Percentiles rank a stretch among this genome's conserved stretches.
Evolutionary conservation across 169 alveolate species (phyloP).

Genomic region (Cryptosporidium canis): DNA sequence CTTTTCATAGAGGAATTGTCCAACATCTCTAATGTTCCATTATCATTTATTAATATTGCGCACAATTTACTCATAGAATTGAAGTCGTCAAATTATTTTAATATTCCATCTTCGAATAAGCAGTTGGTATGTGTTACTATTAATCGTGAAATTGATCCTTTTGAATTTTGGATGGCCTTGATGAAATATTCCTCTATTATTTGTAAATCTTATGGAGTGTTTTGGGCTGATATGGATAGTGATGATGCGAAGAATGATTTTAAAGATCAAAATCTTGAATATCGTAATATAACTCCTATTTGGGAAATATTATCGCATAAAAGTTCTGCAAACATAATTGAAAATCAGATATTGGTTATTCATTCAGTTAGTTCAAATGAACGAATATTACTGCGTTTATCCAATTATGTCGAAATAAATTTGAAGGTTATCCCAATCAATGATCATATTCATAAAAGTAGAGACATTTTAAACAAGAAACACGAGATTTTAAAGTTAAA

Average conservation of each 20-base stretch:
- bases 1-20: background rate
- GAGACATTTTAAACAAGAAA: background rate
- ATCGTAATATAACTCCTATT: background rate
- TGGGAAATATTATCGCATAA: constrained; percentile 5
- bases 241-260: background rate
- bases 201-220: background rate
- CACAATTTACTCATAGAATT: background rate
- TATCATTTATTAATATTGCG: background rate
- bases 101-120: background rate
- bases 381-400: background rate
- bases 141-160: constrained; percentile 21
- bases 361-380: background rate
- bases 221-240: background rate
- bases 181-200: constrained; percentile 7
- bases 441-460: background rate
- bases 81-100: background rate
- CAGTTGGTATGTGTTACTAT: background rate
- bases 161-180: constrained; percentile 42
- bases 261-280: background rate
- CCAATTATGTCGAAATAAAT: background rate
- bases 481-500: constrained; percentile 4
- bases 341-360: constrained; percentile 4
- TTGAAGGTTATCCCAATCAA: background rate
- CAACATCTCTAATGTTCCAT: background rate
- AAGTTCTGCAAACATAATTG: background rate